Base-by-base conservation (phyloP, 257 asterid species). In the Solanum appendiculatum region DNA sequence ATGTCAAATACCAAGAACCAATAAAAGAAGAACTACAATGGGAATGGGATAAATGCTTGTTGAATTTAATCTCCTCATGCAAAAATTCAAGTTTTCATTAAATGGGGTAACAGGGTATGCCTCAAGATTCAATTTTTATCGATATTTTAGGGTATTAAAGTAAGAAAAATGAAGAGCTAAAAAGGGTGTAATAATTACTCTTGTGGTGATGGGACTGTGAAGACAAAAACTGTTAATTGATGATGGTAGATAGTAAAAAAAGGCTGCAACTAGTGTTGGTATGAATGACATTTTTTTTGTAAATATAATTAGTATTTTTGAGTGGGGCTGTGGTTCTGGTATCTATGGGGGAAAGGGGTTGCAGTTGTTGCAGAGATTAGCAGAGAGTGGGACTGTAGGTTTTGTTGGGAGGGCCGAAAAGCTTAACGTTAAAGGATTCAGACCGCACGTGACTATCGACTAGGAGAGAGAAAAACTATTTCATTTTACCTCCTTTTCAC, bases 1-100 rank as follows among this genome's bases (percentile, higher is more conserved):
- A 93, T 94, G 98, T 85, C 87, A 87, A 93, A 84, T 91, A 92
- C 90, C 96, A 88, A 95, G 93, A 89, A 91, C 89, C 87, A 90
- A 88, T 87, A 40, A 77, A 86, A 87, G 68, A 72, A 54, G 39
- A 86, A 40, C 56, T 86, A 25, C 68, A 54, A 86, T 60, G 84
- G 58, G 5, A 40, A 75, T 40, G 12, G 58, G 34, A 75, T 77
- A 46, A 78, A 80, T 80, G 85, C 85, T 46, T 1, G 8, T 46
- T n/a, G 56, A 80, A 84, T 64, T 88, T 27, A 86, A 85, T 91
- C 20, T 86, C 89, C 92, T 66, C 69, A 81, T 48, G 85, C 85
- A 81, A 48, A 48, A 6, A 18, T 58, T 58, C 69, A 48, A 81
- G 68, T 81, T 46, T 48, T 31, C 85, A 81, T 81, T 81, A 29